These are phyloP conservation scores for Globisporangium splendens DNA, from an alignment of 352 stramenopile genomes.

Conservation along the genomic window DNA sequence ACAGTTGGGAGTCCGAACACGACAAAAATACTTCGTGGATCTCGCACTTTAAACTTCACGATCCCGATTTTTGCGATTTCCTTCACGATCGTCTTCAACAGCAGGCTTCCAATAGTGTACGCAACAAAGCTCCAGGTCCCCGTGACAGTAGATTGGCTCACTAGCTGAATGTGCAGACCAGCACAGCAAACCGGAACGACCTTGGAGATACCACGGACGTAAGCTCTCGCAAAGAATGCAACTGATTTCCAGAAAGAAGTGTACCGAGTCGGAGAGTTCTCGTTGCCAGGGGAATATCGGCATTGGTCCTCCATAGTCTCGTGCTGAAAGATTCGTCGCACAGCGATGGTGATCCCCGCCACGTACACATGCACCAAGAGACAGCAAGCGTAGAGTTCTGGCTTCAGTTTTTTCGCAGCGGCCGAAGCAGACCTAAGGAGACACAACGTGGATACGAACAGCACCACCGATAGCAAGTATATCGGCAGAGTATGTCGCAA, in stretches of 20 bases:
- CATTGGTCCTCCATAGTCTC: conserved; percentile 2
- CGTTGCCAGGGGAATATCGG: neutral
- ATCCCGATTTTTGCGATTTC: conserved; percentile 1
- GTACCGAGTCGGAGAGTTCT: neutral
- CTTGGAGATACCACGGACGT: neutral
- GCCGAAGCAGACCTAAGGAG: neutral
- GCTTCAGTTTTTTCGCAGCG: neutral
- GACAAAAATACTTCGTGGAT: conserved; percentile 15
- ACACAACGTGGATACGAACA: neutral
- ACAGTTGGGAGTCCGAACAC: conserved; percentile 14
- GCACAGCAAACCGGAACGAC: neutral
- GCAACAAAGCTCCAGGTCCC: neutral
- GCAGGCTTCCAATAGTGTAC: conserved; percentile 6
- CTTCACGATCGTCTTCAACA: conserved; percentile 9
- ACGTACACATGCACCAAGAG: conserved; percentile 3
- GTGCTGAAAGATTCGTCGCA: conserved; percentile 1
- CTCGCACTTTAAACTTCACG: conserved; percentile 4
- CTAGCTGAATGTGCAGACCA: conserved; percentile 3
- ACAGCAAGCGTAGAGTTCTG: conserved; percentile 8
- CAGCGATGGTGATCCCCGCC: conserved; percentile 2
- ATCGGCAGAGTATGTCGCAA: conserved; percentile 4
- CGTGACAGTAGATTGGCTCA: neutral
- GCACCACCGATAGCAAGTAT: neutral
- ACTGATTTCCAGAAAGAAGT: neutral
- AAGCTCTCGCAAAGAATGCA: neutral